A percentile compares a stretch with the other conserved stretches of the same genome.
Conservation (phyloP, 352 stramenopile genomes). For the Blastocystis sp. region DNA sequence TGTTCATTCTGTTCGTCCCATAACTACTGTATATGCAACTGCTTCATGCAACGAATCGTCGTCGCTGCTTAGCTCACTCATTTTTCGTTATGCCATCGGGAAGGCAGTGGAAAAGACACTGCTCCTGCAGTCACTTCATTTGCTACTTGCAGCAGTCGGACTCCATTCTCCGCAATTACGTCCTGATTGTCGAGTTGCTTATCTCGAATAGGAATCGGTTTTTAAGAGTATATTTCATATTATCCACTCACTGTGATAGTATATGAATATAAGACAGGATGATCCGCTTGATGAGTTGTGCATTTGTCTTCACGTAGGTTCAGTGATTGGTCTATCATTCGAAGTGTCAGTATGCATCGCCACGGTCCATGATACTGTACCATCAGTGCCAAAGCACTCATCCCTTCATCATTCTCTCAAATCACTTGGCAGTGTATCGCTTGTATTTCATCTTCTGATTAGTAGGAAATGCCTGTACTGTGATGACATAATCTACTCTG, state of each 20-base stretch:
- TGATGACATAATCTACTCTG: conserved; percentile 4
- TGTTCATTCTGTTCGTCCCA: too few species aligned
- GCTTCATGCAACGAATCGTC: too few species aligned
- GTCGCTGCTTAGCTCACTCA: too few species aligned
- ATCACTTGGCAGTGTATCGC: not conserved
- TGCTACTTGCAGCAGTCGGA: too few species aligned
- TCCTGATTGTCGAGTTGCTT: too few species aligned
- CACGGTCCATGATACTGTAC: not conserved
- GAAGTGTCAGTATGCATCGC: conserved; percentile 30
- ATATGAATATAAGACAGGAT: not conserved
- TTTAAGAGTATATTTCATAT: too few species aligned
- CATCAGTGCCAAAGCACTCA: not conserved
- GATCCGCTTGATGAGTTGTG: not conserved
- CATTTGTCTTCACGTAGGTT: conserved; percentile 13
- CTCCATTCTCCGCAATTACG: too few species aligned
- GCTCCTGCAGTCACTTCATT: too few species aligned
- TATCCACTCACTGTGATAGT: not conserved
- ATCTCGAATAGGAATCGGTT: too few species aligned
- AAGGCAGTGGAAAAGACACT: too few species aligned
- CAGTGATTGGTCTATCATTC: not conserved
- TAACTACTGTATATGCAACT: too few species aligned
- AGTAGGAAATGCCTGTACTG: conserved; percentile 28
- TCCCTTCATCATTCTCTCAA: not conserved
- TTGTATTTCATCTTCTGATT: not conserved
- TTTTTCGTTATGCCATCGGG: too few species aligned